Evolutionary conservation across 2,329 filamentous ascomycete genomes (phyloP).

Genomic region (Talaromyces sp.): DNA sequence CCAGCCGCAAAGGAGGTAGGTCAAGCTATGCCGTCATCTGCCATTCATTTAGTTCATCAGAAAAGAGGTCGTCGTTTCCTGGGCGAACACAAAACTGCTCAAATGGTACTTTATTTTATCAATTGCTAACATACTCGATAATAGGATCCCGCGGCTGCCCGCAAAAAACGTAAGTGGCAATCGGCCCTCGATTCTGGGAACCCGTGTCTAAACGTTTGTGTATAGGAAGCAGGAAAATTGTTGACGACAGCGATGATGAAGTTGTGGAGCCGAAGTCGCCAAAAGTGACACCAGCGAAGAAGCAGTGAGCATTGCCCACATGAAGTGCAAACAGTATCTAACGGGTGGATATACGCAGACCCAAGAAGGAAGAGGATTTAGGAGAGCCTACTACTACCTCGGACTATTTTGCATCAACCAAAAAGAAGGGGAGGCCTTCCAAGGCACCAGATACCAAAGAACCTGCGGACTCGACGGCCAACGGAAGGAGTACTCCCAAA

Average conservation of each 20-base stretch:
- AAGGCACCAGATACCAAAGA: constrained; percentile 20
- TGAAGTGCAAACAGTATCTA: constrained; percentile 5
- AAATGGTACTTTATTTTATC: background rate
- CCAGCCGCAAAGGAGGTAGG: constrained; percentile 40
- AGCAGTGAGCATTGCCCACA: constrained; percentile 40
- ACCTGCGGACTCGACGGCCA: constrained; percentile 13
- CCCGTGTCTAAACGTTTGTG: background rate
- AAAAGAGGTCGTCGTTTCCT: too few species aligned
- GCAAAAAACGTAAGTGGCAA: constrained; percentile 9
- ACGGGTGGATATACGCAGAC: constrained; percentile 25
- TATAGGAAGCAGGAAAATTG: constrained; percentile 57
- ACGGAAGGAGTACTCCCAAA: constrained; percentile 22
- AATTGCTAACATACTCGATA: background rate
- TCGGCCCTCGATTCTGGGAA: background rate
- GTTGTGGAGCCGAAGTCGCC: constrained; percentile 41
- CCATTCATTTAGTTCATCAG: background rate
- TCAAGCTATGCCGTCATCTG: constrained; percentile 11
- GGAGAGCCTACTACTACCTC: constrained; percentile 57
- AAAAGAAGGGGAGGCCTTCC: constrained; percentile 48
- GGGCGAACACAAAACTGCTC: background rate
- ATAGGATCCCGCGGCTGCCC: constrained; percentile 9
- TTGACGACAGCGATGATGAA: constrained; percentile 78
- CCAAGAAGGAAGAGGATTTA: constrained; percentile 45
- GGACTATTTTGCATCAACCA: constrained; percentile 57
- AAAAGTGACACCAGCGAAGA: constrained; percentile 35